These are phyloP conservation scores for Monosporozyma yasuniensis DNA, from an alignment of 805 yeast genomes.

Conservation along the genomic window DNA sequence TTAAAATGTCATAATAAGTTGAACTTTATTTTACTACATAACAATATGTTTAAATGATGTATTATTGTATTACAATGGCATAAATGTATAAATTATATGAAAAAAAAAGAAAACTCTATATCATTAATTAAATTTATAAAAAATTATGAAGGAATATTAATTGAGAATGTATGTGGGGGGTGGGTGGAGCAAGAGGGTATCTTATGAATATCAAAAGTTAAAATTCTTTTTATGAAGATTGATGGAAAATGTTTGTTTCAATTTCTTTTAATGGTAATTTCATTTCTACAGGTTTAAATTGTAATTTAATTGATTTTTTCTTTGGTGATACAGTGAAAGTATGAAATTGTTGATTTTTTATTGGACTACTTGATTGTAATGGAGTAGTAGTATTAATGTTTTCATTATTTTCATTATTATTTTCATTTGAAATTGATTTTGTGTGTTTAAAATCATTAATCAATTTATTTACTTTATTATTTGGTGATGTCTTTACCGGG, in stretches of 20 bases:
- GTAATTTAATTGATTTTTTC: conserved; percentile 7
- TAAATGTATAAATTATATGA: no score
- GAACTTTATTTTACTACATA: background rate
- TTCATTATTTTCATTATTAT: background rate
- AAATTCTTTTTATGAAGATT: background rate
- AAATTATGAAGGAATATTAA: no score
- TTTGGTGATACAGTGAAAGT: conserved; percentile 4
- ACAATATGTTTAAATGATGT: no score
- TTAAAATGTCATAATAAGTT: background rate
- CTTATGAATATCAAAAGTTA: background rate
- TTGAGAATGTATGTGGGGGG: no score
- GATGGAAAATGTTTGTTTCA: conserved; percentile 13
- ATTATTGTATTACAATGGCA: background rate
- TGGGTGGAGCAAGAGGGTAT: background rate
- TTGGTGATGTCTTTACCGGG: conserved; percentile 26
- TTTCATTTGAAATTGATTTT: background rate
- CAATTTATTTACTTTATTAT: conserved; percentile 27
- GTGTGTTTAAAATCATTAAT: conserved; percentile 16
- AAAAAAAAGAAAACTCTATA: no score
- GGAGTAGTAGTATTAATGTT: background rate
- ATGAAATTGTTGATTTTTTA: conserved; percentile 1
- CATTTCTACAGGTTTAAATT: conserved; percentile 10
- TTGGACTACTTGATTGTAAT: background rate
- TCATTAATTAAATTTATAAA: no score
- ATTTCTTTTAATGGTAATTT: conserved; percentile 17